Evolutionary conservation across 441 rosid species (phyloP).

Genomic region (Lepidium campestre): DNA sequence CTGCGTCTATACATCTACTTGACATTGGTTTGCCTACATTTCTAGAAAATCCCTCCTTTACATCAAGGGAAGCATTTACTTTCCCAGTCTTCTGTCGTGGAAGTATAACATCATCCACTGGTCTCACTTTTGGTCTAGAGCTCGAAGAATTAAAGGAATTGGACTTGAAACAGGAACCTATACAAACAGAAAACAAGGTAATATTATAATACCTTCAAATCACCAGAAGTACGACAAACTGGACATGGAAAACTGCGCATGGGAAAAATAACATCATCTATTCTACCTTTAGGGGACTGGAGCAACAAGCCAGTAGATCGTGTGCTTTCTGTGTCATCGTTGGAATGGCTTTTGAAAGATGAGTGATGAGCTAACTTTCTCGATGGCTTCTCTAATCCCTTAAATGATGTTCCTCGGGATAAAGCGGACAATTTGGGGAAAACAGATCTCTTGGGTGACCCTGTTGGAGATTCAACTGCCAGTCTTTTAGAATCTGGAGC

Average conservation of each 20-base stretch:
- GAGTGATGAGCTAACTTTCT: conserved; percentile 41
- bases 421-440: conserved; percentile 41
- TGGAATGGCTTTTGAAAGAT: conserved; percentile 23
- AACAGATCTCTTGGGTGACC: conserved; percentile 55
- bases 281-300: conserved; percentile 62
- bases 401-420: conserved; percentile 68
- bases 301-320: conserved; percentile 44
- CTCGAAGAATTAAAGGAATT: conserved; percentile 58
- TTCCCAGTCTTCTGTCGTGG: conserved; percentile 51
- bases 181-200: conserved; percentile 9
- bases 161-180: conserved; percentile 74
- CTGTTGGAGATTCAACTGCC: conserved; percentile 50
- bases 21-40: conserved; percentile 66
- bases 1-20: conserved; percentile 51
- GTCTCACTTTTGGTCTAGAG: conserved; percentile 64
- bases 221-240: not conserved
- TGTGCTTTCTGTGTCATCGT: conserved; percentile 42
- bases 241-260: conserved; percentile 10
- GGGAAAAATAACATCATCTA: not conserved
- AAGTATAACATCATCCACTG: conserved; percentile 52
- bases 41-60: conserved; percentile 46
- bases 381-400: conserved; percentile 64
- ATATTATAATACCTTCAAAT: not conserved
- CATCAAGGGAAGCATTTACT: conserved; percentile 39
- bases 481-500: conserved; percentile 52